Conservation (phyloP, 2,329 filamentous ascomycete species). For the Parastagonospora avenae region DNA sequence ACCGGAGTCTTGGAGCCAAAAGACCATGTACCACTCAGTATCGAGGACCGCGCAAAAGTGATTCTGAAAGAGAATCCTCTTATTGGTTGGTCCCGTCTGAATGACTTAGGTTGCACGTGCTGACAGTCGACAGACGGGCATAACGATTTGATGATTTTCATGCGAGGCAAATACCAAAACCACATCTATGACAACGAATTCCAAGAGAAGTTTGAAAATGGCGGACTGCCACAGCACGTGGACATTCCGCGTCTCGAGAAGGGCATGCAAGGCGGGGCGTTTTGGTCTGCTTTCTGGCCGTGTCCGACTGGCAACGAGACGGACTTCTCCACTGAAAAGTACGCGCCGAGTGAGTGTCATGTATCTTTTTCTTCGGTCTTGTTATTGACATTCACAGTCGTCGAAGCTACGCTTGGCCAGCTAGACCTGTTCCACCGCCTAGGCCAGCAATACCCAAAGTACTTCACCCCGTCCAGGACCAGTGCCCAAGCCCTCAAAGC, state of each 20-base stretch:
- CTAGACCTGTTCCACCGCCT: slow-evolving; percentile 75
- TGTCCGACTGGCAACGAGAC: slow-evolving; percentile 71
- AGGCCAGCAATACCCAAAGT: slow-evolving; percentile 65
- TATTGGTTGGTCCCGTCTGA: slow-evolving; percentile 40
- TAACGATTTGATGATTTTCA: slow-evolving; percentile 79
- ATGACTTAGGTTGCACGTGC: slow-evolving; percentile 1
- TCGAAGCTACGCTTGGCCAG: slow-evolving; percentile 72
- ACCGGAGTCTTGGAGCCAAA: not conserved
- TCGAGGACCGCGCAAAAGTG: slow-evolving; percentile 40
- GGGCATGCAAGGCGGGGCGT: slow-evolving; percentile 81
- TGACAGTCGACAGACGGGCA: slow-evolving; percentile 71
- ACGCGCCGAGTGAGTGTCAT: slow-evolving; percentile 63
- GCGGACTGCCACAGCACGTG: slow-evolving; percentile 71
- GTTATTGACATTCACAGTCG: slow-evolving; percentile 50
- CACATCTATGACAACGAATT: slow-evolving; percentile 76
- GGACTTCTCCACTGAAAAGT: slow-evolving; percentile 76
- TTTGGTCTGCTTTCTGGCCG: slow-evolving; percentile 85
- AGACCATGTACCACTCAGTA: slow-evolving; percentile 11
- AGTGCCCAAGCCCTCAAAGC: slow-evolving; percentile 66
- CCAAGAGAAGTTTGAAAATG: slow-evolving; percentile 73
- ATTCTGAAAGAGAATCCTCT: slow-evolving; percentile 47
- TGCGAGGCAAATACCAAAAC: slow-evolving; percentile 72
- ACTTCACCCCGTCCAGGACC: slow-evolving; percentile 69
- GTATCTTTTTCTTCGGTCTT: not conserved
- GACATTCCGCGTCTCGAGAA: slow-evolving; percentile 76